Conservation (phyloP, 2,329 filamentous ascomycete species). For the Colletotrichum lupini region DNA sequence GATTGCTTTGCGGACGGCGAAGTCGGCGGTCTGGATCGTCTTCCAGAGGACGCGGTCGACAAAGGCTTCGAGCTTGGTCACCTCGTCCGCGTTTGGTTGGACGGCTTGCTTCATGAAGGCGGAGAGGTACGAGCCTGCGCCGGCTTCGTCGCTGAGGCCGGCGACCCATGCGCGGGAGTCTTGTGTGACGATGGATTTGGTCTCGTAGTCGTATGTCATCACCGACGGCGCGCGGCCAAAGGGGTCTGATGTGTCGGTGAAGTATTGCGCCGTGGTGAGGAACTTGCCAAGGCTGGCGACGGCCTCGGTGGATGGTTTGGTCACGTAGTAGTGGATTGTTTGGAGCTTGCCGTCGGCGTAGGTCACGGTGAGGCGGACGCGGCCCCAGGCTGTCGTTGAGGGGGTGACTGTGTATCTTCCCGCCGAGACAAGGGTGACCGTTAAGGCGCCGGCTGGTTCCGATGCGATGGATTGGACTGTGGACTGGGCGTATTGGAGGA, state of each 20-base stretch:
- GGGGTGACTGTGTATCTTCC: slow-evolving; percentile 55
- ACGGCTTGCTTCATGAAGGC: slow-evolving; percentile 64
- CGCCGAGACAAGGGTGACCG: slow-evolving; percentile 37
- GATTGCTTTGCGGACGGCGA: slow-evolving; percentile 63
- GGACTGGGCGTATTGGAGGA: slow-evolving; percentile 51
- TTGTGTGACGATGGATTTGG: slow-evolving; percentile 52
- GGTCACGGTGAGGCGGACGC: slow-evolving; percentile 57
- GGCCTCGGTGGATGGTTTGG: slow-evolving; percentile 55
- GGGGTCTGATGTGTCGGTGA: slow-evolving; percentile 60
- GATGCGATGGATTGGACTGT: slow-evolving; percentile 52
- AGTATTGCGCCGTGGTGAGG: slow-evolving; percentile 64
- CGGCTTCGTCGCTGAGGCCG: slow-evolving; percentile 69
- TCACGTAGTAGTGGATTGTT: slow-evolving; percentile 67
- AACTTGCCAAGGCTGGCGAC: slow-evolving; percentile 62
- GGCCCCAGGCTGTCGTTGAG: slow-evolving; percentile 57
- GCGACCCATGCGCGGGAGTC: slow-evolving; percentile 67
- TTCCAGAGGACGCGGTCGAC: slow-evolving; percentile 62
- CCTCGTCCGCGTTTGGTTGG: slow-evolving; percentile 59
- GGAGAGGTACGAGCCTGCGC: slow-evolving; percentile 65
- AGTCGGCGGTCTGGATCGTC: slow-evolving; percentile 56
- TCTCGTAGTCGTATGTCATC: slow-evolving; percentile 67
- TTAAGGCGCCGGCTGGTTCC: slow-evolving; percentile 51
- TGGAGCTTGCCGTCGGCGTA: slow-evolving; percentile 61
- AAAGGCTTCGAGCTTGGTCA: slow-evolving; percentile 65
- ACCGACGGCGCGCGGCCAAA: slow-evolving; percentile 65